Evolutionary conservation across 306 rosid genomes (phyloP).

Genomic region (Pterocarpus santalinus): DNA sequence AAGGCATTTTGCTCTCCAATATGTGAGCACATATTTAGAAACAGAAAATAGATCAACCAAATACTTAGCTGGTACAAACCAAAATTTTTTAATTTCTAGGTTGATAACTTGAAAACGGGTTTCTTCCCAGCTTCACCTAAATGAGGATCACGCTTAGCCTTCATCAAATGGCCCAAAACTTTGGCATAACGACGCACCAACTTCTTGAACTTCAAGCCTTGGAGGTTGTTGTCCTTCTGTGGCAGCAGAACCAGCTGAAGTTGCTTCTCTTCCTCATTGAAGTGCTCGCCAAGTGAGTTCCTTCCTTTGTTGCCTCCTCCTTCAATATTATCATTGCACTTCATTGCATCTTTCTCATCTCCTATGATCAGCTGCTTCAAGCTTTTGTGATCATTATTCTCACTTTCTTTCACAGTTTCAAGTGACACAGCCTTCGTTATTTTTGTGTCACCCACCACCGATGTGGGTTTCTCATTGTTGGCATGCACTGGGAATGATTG

Average conservation of each 20-base stretch:
- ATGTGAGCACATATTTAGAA: no score
- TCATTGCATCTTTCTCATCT: constrained; percentile 33
- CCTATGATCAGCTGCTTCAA: constrained; percentile 77
- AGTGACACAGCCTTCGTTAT: constrained; percentile 2
- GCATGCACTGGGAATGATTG: constrained; percentile 36
- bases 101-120: constrained; percentile 52
- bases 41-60: constrained; percentile 25
- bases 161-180: constrained; percentile 70
- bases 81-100: constrained; percentile 16
- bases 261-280: constrained; percentile 70
- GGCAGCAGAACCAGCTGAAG: constrained; percentile 70
- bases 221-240: constrained; percentile 56
- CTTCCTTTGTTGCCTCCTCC: constrained; percentile 46
- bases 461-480: constrained; percentile 42
- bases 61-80: neutral
- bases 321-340: constrained; percentile 1
- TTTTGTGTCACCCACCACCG: constrained; percentile 4
- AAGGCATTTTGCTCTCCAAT: constrained; percentile 36
- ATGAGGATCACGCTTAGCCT: constrained; percentile 62
- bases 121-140: constrained; percentile 61
- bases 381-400: constrained; percentile 62
- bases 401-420: constrained; percentile 44
- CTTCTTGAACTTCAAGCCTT: constrained; percentile 75
- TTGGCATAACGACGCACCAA: constrained; percentile 81
- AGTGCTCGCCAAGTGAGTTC: constrained; percentile 75